These are phyloP conservation scores for Dalbergia cochinchinensis DNA, from an alignment of 306 rosid species.

Conservation along the genomic window DNA sequence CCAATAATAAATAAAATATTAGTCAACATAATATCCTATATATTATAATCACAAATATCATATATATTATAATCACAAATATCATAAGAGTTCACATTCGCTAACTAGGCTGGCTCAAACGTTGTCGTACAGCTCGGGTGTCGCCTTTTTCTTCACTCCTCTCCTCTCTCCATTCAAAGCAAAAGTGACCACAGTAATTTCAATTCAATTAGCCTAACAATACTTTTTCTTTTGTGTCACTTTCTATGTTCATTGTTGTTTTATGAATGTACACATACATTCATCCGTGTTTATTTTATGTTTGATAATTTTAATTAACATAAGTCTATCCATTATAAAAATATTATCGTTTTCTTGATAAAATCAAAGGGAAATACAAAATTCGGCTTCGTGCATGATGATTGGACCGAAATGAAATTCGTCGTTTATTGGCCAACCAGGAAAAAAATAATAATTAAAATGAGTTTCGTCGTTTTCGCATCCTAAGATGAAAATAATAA, in stretches of 20 bases:
- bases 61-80: no score
- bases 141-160: slow-evolving; percentile 6
- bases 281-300: background rate
- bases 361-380: background rate
- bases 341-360: background rate
- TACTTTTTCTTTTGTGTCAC: background rate
- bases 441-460: background rate
- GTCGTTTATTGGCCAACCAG: slow-evolving; percentile 40
- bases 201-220: background rate
- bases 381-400: background rate
- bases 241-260: background rate
- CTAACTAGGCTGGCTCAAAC: background rate
- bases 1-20: no score
- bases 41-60: no score
- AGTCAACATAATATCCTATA: no score
- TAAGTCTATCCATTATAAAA: background rate
- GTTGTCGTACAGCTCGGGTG: slow-evolving; percentile 6
- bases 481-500: background rate
- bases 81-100: background rate
- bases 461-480: slow-evolving; percentile 23
- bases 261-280: background rate
- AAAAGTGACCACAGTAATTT: background rate
- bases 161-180: background rate
- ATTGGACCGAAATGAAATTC: slow-evolving; percentile 53
- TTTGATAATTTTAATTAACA: background rate